Conservation (phyloP, 1,139 yeast species). For the Candida sanyaensis region DNA sequence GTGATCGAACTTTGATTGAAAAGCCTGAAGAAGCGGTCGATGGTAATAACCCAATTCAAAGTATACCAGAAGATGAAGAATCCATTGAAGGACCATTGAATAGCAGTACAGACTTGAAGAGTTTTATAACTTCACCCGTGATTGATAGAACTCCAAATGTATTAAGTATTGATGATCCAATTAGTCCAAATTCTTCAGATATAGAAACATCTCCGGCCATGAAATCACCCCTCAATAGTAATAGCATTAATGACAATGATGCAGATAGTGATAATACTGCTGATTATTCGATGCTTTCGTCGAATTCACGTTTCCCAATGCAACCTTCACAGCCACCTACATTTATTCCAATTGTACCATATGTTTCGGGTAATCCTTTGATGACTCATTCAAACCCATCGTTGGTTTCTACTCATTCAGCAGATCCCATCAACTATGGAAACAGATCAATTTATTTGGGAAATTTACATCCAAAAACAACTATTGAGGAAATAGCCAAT, state of each 20-base stretch:
- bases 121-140: constrained; percentile 11
- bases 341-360: constrained; percentile 7
- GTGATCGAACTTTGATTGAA: constrained; percentile 29
- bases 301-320: constrained; percentile 7
- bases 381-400: constrained; percentile 9
- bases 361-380: constrained; percentile 2
- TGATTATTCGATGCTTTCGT: constrained; percentile 11
- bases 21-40: not conserved
- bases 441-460: constrained; percentile 49
- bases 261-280: constrained; percentile 6
- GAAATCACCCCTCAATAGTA: constrained; percentile 9
- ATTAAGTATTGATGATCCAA: constrained; percentile 13
- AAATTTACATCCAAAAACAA: constrained; percentile 45
- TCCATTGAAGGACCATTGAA: constrained; percentile 12
- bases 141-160: constrained; percentile 5
- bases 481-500: constrained; percentile 52
- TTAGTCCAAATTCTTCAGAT: constrained; percentile 16
- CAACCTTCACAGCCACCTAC: constrained; percentile 4
- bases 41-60: constrained; percentile 2
- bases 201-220: constrained; percentile 10
- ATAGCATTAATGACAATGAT: constrained; percentile 1
- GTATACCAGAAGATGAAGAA: constrained; percentile 11
- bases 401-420: constrained; percentile 9
- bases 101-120: constrained; percentile 13
- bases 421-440: constrained; percentile 32